A percentile compares a stretch with the other conserved stretches of the same genome.
These are phyloP conservation scores for Chalciporus sphaerocephalus DNA, from an alignment of 768 basidiomycete species.

Conservation along the genomic window DNA sequence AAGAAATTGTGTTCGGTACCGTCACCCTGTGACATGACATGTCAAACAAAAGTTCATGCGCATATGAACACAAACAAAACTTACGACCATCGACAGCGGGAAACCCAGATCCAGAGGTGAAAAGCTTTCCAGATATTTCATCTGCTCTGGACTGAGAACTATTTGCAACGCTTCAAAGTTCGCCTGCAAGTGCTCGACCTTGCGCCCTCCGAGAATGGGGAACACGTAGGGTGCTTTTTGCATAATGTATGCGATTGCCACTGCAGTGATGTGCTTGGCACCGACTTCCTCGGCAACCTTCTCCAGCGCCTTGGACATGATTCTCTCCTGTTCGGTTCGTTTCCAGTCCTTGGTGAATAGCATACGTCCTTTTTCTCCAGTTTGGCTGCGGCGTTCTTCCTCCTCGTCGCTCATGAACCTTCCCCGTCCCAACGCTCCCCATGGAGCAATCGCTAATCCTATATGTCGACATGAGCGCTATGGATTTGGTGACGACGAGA, in stretches of 20 bases:
- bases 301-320: slow-evolving; percentile 42
- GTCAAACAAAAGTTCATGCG: too few relatives aligned
- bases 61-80: too few relatives aligned
- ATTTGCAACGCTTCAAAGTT: slow-evolving; percentile 52
- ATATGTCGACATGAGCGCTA: neutral
- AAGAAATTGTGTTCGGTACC: too few relatives aligned
- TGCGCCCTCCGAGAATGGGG: slow-evolving; percentile 49
- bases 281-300: slow-evolving; percentile 50
- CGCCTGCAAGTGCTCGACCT: slow-evolving; percentile 46
- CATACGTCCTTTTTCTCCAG: slow-evolving; percentile 28
- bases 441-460: slow-evolving; percentile 37
- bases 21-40: too few relatives aligned
- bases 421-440: slow-evolving; percentile 34
- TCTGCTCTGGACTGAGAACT: slow-evolving; percentile 41
- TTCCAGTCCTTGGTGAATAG: slow-evolving; percentile 36
- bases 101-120: slow-evolving; percentile 47
- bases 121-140: slow-evolving; percentile 41
- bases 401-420: slow-evolving; percentile 32
- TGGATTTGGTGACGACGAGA: neutral
- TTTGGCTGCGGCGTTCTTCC: slow-evolving; percentile 24
- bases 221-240: slow-evolving; percentile 52
- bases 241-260: slow-evolving; percentile 46
- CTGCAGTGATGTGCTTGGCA: slow-evolving; percentile 42
- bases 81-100: slow-evolving; percentile 16
- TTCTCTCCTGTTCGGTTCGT: slow-evolving; percentile 42